Conservation (phyloP, 306 rosid species). For the Cicer pinnatifidum region DNA sequence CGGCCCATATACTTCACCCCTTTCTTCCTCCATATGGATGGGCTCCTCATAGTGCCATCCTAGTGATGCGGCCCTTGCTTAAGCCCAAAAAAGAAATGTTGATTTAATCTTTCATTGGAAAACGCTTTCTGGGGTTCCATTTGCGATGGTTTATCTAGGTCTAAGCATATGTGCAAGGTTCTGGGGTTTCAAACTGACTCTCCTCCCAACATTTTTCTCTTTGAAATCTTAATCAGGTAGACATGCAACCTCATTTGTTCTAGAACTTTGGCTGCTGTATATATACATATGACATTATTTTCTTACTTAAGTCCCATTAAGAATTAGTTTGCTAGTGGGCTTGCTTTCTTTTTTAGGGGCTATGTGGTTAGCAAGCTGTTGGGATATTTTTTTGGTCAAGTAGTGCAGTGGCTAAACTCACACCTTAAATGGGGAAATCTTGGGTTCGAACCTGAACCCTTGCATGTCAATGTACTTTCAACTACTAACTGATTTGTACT, state of each 20-base stretch:
- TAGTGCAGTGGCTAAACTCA: too few relatives aligned
- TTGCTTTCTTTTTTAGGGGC: neutral
- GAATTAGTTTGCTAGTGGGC: neutral
- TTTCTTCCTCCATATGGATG: neutral
- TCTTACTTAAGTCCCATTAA: neutral
- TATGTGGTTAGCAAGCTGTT: neutral
- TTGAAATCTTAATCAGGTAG: conserved; percentile 25
- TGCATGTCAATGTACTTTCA: too few relatives aligned
- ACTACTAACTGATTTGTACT: too few relatives aligned
- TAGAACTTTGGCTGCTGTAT: neutral
- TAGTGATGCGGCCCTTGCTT: neutral
- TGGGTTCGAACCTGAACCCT: too few relatives aligned
- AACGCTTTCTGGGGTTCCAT: neutral
- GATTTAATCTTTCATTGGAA: conserved; percentile 1
- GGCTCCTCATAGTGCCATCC: conserved; percentile 9
- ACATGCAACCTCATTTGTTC: conserved; percentile 19
- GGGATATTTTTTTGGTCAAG: too few relatives aligned
- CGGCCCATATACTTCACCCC: neutral
- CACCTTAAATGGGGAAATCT: too few relatives aligned
- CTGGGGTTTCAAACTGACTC: conserved; percentile 5
- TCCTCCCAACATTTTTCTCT: neutral
- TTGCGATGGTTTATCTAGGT: neutral
- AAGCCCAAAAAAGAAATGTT: neutral
- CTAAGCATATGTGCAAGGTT: conserved; percentile 25
- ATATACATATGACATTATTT: conserved; percentile 24